A percentile compares a stretch with the other conserved stretches of the same genome.
phyloP scores from a whole-genome alignment of 176 grass and related monocot genomes.

The Alloteropsis semialata region DNA sequence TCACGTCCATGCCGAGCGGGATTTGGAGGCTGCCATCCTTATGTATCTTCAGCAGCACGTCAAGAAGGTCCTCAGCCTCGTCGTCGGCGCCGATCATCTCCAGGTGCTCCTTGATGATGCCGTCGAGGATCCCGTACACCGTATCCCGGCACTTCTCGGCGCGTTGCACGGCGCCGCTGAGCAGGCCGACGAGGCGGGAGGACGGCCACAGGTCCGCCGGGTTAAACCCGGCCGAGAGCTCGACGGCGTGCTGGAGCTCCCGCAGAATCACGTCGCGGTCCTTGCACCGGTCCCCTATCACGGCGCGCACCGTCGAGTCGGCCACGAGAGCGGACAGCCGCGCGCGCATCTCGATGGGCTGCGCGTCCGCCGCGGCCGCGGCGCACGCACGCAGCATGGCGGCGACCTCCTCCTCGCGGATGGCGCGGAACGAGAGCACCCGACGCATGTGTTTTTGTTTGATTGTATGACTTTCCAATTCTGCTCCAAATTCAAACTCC shows the following conservation, averaged over 20 bases:
- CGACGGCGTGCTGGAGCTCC: neutral
- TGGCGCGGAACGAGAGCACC: slow-evolving; percentile 33
- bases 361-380: neutral
- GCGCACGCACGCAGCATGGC: slow-evolving; percentile 4
- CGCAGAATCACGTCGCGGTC: slow-evolving; percentile 40
- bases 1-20: slow-evolving; percentile 32
- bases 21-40: slow-evolving; percentile 22
- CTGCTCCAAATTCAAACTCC: too few relatives aligned
- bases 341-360: slow-evolving; percentile 35
- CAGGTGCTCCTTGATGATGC: slow-evolving; percentile 46
- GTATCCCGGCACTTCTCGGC: too few relatives aligned
- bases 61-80: slow-evolving; percentile 38
- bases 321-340: slow-evolving; percentile 34
- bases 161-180: slow-evolving; percentile 28
- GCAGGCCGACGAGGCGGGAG: slow-evolving; percentile 8
- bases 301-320: too few relatives aligned
- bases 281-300: slow-evolving; percentile 49
- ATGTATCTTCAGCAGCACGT: slow-evolving; percentile 54
- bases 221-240: slow-evolving; percentile 29
- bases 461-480: too few relatives aligned
- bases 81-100: slow-evolving; percentile 8
- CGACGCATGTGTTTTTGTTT: too few relatives aligned
- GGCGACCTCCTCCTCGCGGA: slow-evolving; percentile 54
- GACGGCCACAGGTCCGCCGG: slow-evolving; percentile 62
- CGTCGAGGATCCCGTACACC: too few relatives aligned